Conservation (phyloP, 148 eudicot genomes). For the Dianthus caryophyllus region DNA sequence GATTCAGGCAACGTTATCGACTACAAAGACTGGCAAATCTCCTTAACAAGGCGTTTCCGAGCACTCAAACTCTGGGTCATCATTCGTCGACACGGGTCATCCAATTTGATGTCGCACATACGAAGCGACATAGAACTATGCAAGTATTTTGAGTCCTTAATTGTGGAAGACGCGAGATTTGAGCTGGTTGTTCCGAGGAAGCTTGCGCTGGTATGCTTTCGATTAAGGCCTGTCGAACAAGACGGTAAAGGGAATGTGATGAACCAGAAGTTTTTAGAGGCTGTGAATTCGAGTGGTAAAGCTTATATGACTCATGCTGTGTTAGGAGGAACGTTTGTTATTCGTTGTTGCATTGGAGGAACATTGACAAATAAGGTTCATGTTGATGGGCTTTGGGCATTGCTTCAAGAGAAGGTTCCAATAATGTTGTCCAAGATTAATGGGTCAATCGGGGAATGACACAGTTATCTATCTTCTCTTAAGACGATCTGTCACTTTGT, state of each 20-base stretch:
- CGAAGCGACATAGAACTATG: conserved; percentile 38
- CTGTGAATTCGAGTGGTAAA: conserved; percentile 37
- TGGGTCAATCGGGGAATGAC: too few relatives aligned
- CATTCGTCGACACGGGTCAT: conserved; percentile 35
- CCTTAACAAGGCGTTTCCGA: conserved; percentile 38
- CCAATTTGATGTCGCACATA: conserved; percentile 35
- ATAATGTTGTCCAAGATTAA: too few relatives aligned
- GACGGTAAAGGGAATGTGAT: conserved; percentile 6
- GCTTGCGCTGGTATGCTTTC: conserved; percentile 41
- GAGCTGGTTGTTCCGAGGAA: conserved; percentile 36
- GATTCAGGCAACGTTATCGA: conserved; percentile 33
- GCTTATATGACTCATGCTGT: conserved; percentile 45
- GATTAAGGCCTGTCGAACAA: conserved; percentile 13
- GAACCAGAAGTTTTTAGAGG: conserved; percentile 36
- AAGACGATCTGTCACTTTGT: too few relatives aligned
- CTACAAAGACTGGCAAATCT: conserved; percentile 54
- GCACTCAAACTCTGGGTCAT: conserved; percentile 42
- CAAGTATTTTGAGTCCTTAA: conserved; percentile 30
- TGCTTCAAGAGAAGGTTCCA: conserved; percentile 33
- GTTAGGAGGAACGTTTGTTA: conserved; percentile 27
- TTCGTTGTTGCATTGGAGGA: conserved; percentile 46
- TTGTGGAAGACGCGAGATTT: conserved; percentile 27
- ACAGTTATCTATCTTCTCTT: too few relatives aligned
- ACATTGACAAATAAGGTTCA: conserved; percentile 41
- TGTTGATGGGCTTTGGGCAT: conserved; percentile 31